A percentile compares a stretch with the other conserved stretches of the same genome.
Evolutionary conservation across 805 yeast species (phyloP).

Genomic region (Saccharomycopsis malanga): DNA sequence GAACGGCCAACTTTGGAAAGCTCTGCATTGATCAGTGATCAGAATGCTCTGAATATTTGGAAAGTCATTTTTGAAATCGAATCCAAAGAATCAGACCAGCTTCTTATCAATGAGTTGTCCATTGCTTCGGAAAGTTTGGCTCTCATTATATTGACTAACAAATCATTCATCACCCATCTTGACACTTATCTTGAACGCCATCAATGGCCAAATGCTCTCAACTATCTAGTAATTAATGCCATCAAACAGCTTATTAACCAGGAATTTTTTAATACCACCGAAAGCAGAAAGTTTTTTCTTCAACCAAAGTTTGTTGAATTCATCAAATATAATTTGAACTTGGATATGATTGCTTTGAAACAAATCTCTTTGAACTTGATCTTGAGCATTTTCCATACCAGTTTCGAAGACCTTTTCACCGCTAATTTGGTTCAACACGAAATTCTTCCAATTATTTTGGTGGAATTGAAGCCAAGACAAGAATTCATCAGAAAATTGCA

Average conservation of each 20-base stretch:
- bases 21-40: conserved; percentile 16
- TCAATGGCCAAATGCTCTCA: not conserved
- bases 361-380: conserved; percentile 54
- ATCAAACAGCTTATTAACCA: conserved; percentile 11
- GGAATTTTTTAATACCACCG: conserved; percentile 23
- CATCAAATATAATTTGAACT: conserved; percentile 27
- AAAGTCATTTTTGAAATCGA: conserved; percentile 6
- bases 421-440: conserved; percentile 13
- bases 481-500: conserved; percentile 58
- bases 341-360: conserved; percentile 43
- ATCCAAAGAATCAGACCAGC: not conserved
- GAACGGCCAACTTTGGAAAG: conserved; percentile 9
- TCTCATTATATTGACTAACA: conserved; percentile 18
- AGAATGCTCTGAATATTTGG: conserved; percentile 7
- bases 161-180: not conserved
- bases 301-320: conserved; percentile 24
- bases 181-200: not conserved
- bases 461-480: conserved; percentile 48
- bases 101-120: conserved; percentile 20
- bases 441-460: conserved; percentile 44
- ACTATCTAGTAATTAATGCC: conserved; percentile 9
- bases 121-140: conserved; percentile 26
- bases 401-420: conserved; percentile 36
- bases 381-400: conserved; percentile 48
- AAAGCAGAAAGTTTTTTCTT: conserved; percentile 27